Conservation (phyloP, 2,329 filamentous ascomycete species). For the Talaromyces verruculosus region DNA sequence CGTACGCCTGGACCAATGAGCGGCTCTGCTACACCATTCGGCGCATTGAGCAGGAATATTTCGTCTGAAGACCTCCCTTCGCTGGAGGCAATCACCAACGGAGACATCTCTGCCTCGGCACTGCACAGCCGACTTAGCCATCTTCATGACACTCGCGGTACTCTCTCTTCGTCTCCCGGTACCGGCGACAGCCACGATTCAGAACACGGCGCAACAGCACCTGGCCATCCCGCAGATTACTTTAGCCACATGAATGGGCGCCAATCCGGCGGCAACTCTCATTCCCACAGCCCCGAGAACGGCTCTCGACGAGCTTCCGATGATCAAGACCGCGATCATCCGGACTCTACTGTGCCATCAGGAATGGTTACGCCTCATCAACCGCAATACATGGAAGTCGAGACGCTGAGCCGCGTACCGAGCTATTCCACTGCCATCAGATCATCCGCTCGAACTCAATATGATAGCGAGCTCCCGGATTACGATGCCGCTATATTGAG, state of each 20-base stretch:
- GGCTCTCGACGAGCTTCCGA: slow-evolving; percentile 50
- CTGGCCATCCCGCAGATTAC: slow-evolving; percentile 33
- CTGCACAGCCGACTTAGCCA: slow-evolving; percentile 68
- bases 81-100: slow-evolving; percentile 52
- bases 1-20: slow-evolving; percentile 68
- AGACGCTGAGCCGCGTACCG: slow-evolving; percentile 69
- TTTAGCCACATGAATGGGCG: slow-evolving; percentile 26
- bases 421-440: slow-evolving; percentile 74
- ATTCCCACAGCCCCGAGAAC: slow-evolving; percentile 32
- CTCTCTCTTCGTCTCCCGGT: slow-evolving; percentile 28
- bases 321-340: slow-evolving; percentile 49
- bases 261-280: slow-evolving; percentile 26
- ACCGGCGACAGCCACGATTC: slow-evolving; percentile 25
- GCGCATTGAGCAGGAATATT: slow-evolving; percentile 65
- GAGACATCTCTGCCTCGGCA: slow-evolving; percentile 60
- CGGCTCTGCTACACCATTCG: slow-evolving; percentile 77
- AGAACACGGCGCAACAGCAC: slow-evolving; percentile 26
- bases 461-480: slow-evolving; percentile 60
- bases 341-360: slow-evolving; percentile 29
- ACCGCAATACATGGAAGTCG: slow-evolving; percentile 56
- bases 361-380: slow-evolving; percentile 45
- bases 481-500: slow-evolving; percentile 57
- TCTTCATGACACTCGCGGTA: slow-evolving; percentile 44
- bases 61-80: slow-evolving; percentile 78
- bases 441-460: slow-evolving; percentile 59